Percentiles rank a stretch among this genome's conserved stretches.
These are phyloP conservation scores for Cystofilobasidium capitatum DNA, from an alignment of 768 basidiomycete species.

Conservation along the genomic window DNA sequence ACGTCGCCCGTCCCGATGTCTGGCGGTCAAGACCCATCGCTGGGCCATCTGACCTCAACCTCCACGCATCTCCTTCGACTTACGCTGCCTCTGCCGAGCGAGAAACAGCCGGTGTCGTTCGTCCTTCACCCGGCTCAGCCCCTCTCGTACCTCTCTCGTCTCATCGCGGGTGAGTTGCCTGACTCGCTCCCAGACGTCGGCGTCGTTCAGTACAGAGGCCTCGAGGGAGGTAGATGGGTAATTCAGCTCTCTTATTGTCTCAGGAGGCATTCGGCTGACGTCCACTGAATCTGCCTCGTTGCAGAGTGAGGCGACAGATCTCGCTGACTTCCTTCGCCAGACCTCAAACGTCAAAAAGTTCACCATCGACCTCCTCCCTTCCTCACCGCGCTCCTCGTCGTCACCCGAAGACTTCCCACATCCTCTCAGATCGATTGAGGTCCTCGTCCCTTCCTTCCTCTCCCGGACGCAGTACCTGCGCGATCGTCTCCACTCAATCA, in stretches of 20 bases:
- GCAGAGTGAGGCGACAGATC: conserved; percentile 23
- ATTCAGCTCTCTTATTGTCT: background rate
- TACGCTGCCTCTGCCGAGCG: conserved; percentile 33
- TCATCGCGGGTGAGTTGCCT: conserved; percentile 46
- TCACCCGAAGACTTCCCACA: background rate
- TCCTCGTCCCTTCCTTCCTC: conserved; percentile 56
- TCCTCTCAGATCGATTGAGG: conserved; percentile 40
- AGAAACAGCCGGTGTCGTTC: conserved; percentile 46
- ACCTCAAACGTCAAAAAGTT: conserved; percentile 52
- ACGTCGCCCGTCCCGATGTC: background rate
- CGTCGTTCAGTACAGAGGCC: conserved; percentile 31
- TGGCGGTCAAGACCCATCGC: no score
- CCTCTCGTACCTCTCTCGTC: conserved; percentile 53
- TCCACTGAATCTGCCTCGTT: no score
- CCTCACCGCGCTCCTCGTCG: background rate
- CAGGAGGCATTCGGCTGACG: conserved; percentile 15
- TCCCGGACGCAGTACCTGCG: conserved; percentile 55
- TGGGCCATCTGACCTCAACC: conserved; percentile 56
- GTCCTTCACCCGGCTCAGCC: conserved; percentile 62
- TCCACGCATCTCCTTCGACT: conserved; percentile 51
- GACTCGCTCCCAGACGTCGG: conserved; percentile 32
- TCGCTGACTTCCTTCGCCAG: conserved; percentile 56
- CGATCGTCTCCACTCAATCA: conserved; percentile 44
- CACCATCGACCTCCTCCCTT: conserved; percentile 41
- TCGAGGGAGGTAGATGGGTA: conserved; percentile 15